Percentiles rank a stretch among this genome's conserved stretches.
Conservation (phyloP, 2,329 filamentous ascomycete species). For the Coniochaeta ligniaria region DNA sequence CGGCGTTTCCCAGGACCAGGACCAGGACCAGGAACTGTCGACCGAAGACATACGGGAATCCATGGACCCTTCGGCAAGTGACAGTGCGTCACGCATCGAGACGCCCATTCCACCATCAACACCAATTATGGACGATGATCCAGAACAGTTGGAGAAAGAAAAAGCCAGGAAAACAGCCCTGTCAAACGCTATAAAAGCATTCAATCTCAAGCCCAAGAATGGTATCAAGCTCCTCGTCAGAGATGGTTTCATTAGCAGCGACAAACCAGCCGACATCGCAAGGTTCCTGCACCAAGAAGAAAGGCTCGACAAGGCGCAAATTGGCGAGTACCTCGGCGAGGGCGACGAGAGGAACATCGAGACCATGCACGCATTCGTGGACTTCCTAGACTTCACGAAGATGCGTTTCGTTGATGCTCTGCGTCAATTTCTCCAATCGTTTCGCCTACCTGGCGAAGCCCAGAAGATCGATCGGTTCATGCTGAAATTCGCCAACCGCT, state of each 20-base stretch:
- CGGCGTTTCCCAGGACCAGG: conserved; percentile 32
- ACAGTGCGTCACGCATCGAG: conserved; percentile 55
- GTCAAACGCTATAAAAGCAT: conserved; percentile 79
- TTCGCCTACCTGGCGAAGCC: conserved; percentile 89
- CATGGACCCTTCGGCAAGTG: conserved; percentile 61
- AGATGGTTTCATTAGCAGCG: conserved; percentile 79
- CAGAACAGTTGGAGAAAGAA: conserved; percentile 86
- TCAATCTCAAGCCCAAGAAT: conserved; percentile 97
- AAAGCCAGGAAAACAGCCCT: conserved; percentile 92
- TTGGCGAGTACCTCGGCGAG: conserved; percentile 92
- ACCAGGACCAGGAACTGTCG: conserved; percentile 47
- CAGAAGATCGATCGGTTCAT: conserved; percentile 99
- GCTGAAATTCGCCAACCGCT: conserved; percentile 96
- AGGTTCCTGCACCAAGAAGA: conserved; percentile 76
- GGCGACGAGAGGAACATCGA: conserved; percentile 90
- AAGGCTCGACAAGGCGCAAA: conserved; percentile 79
- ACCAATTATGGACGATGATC: conserved; percentile 76
- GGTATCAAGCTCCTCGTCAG: conserved; percentile 79
- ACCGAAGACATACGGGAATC: conserved; percentile 57
- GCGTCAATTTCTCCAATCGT: conserved; percentile 86
- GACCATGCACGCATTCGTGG: conserved; percentile 97
- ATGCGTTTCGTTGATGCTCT: conserved; percentile 89
- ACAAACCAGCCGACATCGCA: conserved; percentile 75
- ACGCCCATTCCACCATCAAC: conserved; percentile 57
- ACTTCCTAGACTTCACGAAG: conserved; percentile 87